Evolutionary conservation across 179 eudicot species (phyloP), one percentile per base, ranked within the genome.

Genomic region (Nepenthes alata): DNA sequence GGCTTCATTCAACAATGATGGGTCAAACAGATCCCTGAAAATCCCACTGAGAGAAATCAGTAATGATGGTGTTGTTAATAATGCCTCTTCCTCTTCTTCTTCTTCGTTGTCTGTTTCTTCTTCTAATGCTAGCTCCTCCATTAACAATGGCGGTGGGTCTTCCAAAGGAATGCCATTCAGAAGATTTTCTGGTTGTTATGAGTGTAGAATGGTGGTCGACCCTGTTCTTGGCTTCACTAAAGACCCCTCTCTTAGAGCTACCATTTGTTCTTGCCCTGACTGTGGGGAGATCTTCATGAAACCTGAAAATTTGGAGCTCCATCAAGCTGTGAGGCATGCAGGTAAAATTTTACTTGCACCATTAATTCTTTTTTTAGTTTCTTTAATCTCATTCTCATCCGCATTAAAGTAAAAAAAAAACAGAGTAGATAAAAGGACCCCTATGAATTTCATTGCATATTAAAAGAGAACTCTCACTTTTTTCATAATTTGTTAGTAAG

Each of bases 271-370:
- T 63, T 91, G 96, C 36, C 77, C 96, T 75, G 60, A 82, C 13
- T 91, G 98, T 80, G 96, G 95, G 54, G 86, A 89, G 61, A 71
- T 86, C 53, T 91, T 91, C 67, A 79, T 79, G 83, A 91, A 89
- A 64, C 72, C 88, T 74, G 96, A 91, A 50, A 74, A 78, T 62
- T 70, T 91, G 79, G 98, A 91, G 76, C 86, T 84, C 71, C 98
- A 91, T 80, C 98, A 84, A 58, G 78, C 88, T 75, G 84, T 86
- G 65, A 81, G 80, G 53, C 98, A 91, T 84, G 98, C 98, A 53
- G 98, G 98, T 91, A 25, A 25, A 25, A 0, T 25, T 25, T 25
- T 25, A 25, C 25, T 25, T 25, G 25, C 25, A 25, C 25, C 25
- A 25, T 25, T 25, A 25, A 25, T 25, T 25, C 25, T 25, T 25